A percentile compares a stretch with the other conserved stretches of the same genome.
phyloP scores from a whole-genome alignment of 805 yeast species.

The Candida endomychidarum region DNA sequence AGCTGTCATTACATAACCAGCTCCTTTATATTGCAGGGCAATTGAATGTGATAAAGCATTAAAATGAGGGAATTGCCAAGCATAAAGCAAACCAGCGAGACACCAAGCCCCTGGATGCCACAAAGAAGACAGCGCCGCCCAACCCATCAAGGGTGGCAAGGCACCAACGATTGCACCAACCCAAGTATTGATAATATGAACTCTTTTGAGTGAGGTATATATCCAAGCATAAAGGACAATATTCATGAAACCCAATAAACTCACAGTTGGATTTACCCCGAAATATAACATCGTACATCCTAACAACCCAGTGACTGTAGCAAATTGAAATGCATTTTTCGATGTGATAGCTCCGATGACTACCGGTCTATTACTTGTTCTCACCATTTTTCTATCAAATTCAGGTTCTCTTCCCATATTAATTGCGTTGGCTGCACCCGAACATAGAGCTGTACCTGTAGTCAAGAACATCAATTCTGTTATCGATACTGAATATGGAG shows the following conservation, averaged over 20 bases:
- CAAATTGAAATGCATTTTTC: slow-evolving; percentile 75
- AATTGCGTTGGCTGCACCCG: slow-evolving; percentile 94
- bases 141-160: slow-evolving; percentile 97
- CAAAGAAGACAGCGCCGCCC: slow-evolving; percentile 84
- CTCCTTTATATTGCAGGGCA: slow-evolving; percentile 81
- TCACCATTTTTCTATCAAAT: slow-evolving; percentile 80
- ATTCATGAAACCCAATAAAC: slow-evolving; percentile 75
- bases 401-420: slow-evolving; percentile 96
- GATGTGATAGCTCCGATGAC: slow-evolving; percentile 80
- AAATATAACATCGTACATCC: slow-evolving; percentile 68
- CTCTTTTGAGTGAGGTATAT: slow-evolving; percentile 87
- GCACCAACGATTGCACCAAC: slow-evolving; percentile 99
- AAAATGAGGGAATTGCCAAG: slow-evolving; percentile 99
- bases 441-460: slow-evolving; percentile 79
- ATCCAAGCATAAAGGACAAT: slow-evolving; percentile 84
- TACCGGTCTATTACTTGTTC: slow-evolving; percentile 88
- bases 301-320: slow-evolving; percentile 65
- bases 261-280: slow-evolving; percentile 88
- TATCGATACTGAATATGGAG: slow-evolving; percentile 79
- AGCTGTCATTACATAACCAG: slow-evolving; percentile 98
- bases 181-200: slow-evolving; percentile 90
- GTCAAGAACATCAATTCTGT: slow-evolving; percentile 71
- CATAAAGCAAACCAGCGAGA: slow-evolving; percentile 81
- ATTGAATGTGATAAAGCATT: slow-evolving; percentile 87
- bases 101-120: slow-evolving; percentile 94